Evolutionary conservation across 2,329 filamentous ascomycete genomes (phyloP).

Genomic region (Alternaria triticina): DNA sequence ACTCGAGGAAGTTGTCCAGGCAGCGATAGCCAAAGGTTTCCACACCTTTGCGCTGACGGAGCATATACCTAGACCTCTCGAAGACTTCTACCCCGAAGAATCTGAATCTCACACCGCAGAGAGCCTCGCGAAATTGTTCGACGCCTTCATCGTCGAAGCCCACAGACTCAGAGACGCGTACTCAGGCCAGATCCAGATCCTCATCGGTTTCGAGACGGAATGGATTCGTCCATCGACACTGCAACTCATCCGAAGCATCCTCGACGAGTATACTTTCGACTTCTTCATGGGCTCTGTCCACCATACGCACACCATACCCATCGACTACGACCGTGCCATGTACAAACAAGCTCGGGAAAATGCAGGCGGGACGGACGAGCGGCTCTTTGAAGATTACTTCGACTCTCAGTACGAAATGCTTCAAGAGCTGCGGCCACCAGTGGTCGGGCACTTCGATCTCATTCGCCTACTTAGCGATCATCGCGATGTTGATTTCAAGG

Average conservation of each 20-base stretch:
- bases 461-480: conserved; percentile 79
- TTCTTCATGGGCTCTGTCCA: conserved; percentile 94
- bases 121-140: conserved; percentile 59
- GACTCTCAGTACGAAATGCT: conserved; percentile 88
- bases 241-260: conserved; percentile 64
- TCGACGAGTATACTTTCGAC: conserved; percentile 71
- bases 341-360: conserved; percentile 68
- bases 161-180: conserved; percentile 74
- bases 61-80: conserved; percentile 84
- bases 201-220: conserved; percentile 92
- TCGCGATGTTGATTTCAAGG: conserved; percentile 66
- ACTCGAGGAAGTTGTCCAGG: conserved; percentile 81
- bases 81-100: conserved; percentile 94
- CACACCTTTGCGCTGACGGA: conserved; percentile 87
- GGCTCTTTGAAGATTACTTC: conserved; percentile 83
- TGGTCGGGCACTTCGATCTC: conserved; percentile 95
- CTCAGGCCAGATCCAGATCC: conserved; percentile 71
- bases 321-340: conserved; percentile 78
- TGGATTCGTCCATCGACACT: conserved; percentile 79
- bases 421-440: conserved; percentile 68
- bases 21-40: conserved; percentile 80
- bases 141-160: conserved; percentile 78
- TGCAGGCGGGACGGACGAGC: conserved; percentile 64
- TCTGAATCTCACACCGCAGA: conserved; percentile 52
- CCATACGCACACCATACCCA: conserved; percentile 84